A percentile compares a stretch with the other conserved stretches of the same genome.
Evolutionary conservation across 768 basidiomycete genomes (phyloP).

Genomic region (Suillus tomentosus): DNA sequence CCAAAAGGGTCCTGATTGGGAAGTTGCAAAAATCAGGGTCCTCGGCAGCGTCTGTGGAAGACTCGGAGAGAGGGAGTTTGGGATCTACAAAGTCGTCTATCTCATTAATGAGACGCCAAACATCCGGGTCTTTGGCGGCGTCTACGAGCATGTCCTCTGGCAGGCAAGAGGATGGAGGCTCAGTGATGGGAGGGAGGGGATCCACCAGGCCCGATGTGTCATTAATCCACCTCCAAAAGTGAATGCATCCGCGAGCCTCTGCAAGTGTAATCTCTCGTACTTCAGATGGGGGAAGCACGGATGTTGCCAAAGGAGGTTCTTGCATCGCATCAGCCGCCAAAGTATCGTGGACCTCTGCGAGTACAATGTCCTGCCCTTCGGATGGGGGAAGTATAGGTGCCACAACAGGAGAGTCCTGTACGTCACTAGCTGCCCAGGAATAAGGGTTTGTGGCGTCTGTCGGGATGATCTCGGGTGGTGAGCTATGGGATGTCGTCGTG

Average conservation of each 20-base stretch:
- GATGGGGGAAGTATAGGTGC: not conserved
- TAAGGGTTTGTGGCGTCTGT: not conserved
- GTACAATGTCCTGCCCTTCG: no score
- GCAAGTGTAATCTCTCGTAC: not conserved
- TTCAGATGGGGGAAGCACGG: not conserved
- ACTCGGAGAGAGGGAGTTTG: not conserved
- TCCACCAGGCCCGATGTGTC: not conserved
- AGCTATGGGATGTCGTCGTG: not conserved
- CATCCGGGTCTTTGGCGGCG: not conserved
- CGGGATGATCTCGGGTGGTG: not conserved
- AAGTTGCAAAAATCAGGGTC: not conserved
- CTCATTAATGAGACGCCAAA: not conserved
- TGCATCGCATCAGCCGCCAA: not conserved
- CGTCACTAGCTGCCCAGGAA: not conserved
- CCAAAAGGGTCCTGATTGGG: not conserved
- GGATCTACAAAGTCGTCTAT: not conserved
- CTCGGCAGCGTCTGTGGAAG: not conserved
- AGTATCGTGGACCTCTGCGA: no score
- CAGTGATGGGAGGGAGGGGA: not conserved
- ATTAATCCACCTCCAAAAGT: not conserved
- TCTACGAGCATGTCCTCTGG: not conserved
- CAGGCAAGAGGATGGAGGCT: not conserved
- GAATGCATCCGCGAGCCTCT: not conserved
- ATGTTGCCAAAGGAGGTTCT: not conserved
- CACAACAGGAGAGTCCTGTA: not conserved